phyloP scores from a whole-genome alignment of 1,139 yeast genomes.

The Yamadazyma sp. region DNA sequence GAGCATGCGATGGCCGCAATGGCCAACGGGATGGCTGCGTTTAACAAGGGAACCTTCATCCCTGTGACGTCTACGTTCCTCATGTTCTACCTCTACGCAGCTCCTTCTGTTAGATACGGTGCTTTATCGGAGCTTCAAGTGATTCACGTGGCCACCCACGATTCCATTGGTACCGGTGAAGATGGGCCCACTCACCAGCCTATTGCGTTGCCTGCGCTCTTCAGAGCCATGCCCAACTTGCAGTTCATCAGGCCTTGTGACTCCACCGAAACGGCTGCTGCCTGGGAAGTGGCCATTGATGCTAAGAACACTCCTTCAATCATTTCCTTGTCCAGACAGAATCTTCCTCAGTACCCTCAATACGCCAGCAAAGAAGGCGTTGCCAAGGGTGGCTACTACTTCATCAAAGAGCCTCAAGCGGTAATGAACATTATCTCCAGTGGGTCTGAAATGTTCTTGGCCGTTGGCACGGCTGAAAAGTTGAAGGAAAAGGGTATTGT shows the following conservation, averaged over 20 bases:
- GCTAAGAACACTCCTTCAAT: slow-evolving; percentile 20
- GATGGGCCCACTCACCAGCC: slow-evolving; percentile 44
- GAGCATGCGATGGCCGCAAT: slow-evolving; percentile 39
- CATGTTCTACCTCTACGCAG: slow-evolving; percentile 37
- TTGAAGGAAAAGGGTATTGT: slow-evolving; percentile 22
- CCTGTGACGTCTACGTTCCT: slow-evolving; percentile 36
- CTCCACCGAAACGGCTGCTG: slow-evolving; percentile 28
- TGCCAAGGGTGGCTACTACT: slow-evolving; percentile 26
- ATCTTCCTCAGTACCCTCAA: slow-evolving; percentile 21
- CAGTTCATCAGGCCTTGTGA: slow-evolving; percentile 30
- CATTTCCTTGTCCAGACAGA: slow-evolving; percentile 22
- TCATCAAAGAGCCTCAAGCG: slow-evolving; percentile 19
- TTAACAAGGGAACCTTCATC: slow-evolving; percentile 28
- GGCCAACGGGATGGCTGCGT: slow-evolving; percentile 39
- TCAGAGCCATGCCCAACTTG: slow-evolving; percentile 33
- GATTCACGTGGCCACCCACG: slow-evolving; percentile 39
- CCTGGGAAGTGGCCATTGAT: slow-evolving; percentile 27
- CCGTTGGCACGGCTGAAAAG: slow-evolving; percentile 26
- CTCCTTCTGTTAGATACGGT: slow-evolving; percentile 36
- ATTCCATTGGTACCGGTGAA: slow-evolving; percentile 38
- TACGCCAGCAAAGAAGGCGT: slow-evolving; percentile 21
- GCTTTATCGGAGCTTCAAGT: slow-evolving; percentile 30
- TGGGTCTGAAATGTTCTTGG: slow-evolving; percentile 30
- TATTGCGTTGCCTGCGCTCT: slow-evolving; percentile 29
- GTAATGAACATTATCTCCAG: slow-evolving; percentile 24